A percentile compares a stretch with the other conserved stretches of the same genome.
Evolutionary conservation across 495 filamentous ascomycete genomes (phyloP).

Genomic region (Xylaria flabelliformis): DNA sequence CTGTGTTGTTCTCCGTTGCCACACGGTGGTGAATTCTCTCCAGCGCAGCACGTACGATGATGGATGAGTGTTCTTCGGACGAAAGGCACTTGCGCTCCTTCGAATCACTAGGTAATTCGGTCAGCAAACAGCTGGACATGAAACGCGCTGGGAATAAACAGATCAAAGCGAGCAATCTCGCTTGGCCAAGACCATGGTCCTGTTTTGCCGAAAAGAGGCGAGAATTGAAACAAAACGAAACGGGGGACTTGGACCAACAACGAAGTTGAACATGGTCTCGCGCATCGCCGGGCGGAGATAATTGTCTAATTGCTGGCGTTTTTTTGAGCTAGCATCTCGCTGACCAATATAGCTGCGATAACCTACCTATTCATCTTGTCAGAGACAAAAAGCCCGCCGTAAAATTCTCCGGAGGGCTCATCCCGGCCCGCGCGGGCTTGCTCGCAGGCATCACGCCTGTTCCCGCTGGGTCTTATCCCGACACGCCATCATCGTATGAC

Average conservation of each 20-base stretch:
- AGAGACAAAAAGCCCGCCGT: constrained; percentile 1
- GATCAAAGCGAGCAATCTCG: constrained; percentile 9
- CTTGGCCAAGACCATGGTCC: constrained; percentile 2
- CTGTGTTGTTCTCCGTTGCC: neutral
- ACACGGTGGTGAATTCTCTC: constrained; percentile 7
- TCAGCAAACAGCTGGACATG: constrained; percentile 13
- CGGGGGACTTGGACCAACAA: neutral
- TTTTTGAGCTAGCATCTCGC: constrained; percentile 4
- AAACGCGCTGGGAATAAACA: constrained; percentile 4
- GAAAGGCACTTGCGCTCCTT: constrained; percentile 8
- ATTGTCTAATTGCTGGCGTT: constrained; percentile 2
- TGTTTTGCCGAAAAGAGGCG: neutral
- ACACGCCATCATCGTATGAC: constrained; percentile 27
- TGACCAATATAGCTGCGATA: neutral
- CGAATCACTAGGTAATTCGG: neutral
- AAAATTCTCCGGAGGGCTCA: constrained; percentile 1
- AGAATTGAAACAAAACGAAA: neutral
- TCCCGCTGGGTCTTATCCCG: constrained; percentile 8
- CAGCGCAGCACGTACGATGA: constrained; percentile 4
- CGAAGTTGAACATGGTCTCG: neutral
- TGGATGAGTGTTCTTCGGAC: constrained; percentile 2
- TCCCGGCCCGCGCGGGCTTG: constrained; percentile 9
- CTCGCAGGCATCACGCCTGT: constrained; percentile 23
- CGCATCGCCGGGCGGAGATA: constrained; percentile 14
- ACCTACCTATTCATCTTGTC: neutral